Base-by-base conservation (phyloP, 2,329 filamentous ascomycete species). In the Intubia oerlemansii region DNA sequence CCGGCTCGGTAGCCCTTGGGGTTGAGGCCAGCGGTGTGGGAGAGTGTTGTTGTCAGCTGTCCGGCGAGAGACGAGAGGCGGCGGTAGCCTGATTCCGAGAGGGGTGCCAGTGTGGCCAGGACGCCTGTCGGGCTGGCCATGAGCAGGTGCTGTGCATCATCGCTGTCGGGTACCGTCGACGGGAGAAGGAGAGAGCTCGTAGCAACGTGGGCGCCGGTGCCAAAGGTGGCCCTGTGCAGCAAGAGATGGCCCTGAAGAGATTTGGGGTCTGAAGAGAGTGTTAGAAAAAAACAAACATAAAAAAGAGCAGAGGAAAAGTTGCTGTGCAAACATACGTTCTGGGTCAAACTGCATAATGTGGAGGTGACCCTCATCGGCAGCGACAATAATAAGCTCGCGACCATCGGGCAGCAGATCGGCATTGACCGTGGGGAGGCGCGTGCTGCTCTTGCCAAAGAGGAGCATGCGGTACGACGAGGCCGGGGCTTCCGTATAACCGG, bases 381-480 rank as follows among this genome's bases (percentile, higher is more conserved):
- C 74, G 23, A 93, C 57, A 38, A 98, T 73, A 44, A 74, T 80
- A 10, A 98, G 56, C 34, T 82, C 72, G 32, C 77, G 71, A 7
- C 79, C 79, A 41, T 85, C 75, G 0, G 88, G 88, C 7, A 98
- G 53, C 42, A 98, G 85, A 34, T 95, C 85, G 2, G 79, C 80
- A 5, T 74, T 66, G 19, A 90, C 50, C 13, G 90, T 67, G 42
- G 88, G 78, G 41, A 93, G 57, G 24, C 66, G 67, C 13, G 77
- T 74, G 22, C 73, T 64, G 41, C 76, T 80, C 51, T 93, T 93
- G 24, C 84, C 82, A 39, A 95, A 82, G 4, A 93, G 62, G 36
- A 82, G 76, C 69, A 98, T 82, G 39, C 78, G 84, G 47, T 95
- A 98, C n/a, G n/a, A n/a, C n/a, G n/a, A n/a, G n/a, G n/a, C n/a